These are phyloP conservation scores for Coniochaeta sp. DNA, from an alignment of 2,329 filamentous ascomycete species.

Conservation along the genomic window DNA sequence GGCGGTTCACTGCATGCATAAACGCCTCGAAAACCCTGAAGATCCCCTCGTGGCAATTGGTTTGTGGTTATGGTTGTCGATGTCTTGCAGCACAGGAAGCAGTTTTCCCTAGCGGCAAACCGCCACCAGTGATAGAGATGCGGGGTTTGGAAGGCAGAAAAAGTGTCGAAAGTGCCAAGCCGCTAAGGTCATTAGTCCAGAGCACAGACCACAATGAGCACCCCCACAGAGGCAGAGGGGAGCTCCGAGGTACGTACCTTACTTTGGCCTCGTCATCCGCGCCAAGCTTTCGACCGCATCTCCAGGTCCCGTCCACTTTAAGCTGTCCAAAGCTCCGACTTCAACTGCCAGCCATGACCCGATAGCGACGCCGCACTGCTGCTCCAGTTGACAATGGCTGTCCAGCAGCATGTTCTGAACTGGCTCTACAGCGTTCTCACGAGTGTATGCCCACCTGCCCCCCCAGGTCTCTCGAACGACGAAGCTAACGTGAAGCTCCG, in stretches of 20 bases:
- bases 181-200: too few relatives aligned
- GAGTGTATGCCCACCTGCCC: constrained; percentile 43
- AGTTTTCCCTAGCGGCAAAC: not conserved
- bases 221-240: too few relatives aligned
- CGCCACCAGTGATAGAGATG: too few relatives aligned
- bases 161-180: too few relatives aligned
- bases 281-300: constrained; percentile 7
- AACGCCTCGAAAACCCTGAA: not conserved
- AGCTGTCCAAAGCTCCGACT: not conserved
- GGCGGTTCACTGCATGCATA: not conserved
- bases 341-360: constrained; percentile 8
- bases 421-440: constrained; percentile 92
- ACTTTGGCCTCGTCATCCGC: constrained; percentile 7
- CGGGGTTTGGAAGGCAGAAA: too few relatives aligned
- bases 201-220: too few relatives aligned
- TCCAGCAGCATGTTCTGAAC: constrained; percentile 84
- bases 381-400: constrained; percentile 45
- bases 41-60: not conserved
- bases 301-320: not conserved
- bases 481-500: not conserved
- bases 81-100: not conserved
- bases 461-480: not conserved
- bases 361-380: constrained; percentile 8
- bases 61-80: too few relatives aligned
- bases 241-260: not conserved